These are phyloP conservation scores for Stephania yunnanensis DNA, from an alignment of 164 flowering plant genomes.

Conservation along the genomic window DNA sequence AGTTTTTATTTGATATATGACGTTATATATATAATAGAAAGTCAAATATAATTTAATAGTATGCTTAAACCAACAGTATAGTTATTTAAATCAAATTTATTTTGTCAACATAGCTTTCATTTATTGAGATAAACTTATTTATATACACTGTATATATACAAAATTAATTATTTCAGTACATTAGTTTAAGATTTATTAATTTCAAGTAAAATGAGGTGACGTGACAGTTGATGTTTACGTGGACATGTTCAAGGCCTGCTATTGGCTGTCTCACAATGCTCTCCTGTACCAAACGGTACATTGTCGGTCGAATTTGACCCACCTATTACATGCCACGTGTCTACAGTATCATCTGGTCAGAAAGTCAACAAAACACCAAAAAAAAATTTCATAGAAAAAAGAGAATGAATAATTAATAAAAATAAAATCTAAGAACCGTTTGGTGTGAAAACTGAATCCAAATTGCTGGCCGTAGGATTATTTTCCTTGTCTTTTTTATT, in stretches of 20 bases:
- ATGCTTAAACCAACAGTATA: no score
- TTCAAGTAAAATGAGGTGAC: neutral
- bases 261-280: constrained; percentile 21
- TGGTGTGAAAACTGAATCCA: no score
- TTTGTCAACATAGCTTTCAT: no score
- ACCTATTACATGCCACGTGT: neutral
- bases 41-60: no score
- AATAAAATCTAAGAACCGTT: no score
- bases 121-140: no score
- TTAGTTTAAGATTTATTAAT: neutral
- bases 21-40: no score
- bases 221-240: constrained; percentile 16
- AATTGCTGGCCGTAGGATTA: neutral
- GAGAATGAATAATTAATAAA: neutral
- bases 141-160: no score
- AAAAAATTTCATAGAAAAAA: neutral
- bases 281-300: constrained; percentile 9
- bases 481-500: no score
- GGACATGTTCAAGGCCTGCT: constrained; percentile 27
- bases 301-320: constrained; percentile 14
- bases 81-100: neutral
- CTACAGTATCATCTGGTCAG: neutral
- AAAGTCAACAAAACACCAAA: neutral
- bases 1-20: no score
- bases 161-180: no score